These are phyloP conservation scores for Marvania coccoides DNA, from an alignment of 139 green algal species.

Conservation along the genomic window DNA sequence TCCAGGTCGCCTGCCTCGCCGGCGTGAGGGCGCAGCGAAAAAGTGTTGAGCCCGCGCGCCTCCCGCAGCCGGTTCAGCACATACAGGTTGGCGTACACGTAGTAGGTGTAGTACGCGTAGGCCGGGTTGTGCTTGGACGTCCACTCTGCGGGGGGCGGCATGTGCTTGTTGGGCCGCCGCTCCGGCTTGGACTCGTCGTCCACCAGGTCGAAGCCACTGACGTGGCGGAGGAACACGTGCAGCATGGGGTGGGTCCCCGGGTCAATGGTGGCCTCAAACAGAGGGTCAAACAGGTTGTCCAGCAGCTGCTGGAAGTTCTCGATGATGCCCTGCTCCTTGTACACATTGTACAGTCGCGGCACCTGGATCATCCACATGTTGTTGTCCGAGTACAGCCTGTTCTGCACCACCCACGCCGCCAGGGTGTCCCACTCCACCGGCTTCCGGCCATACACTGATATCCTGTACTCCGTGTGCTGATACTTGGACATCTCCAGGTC, in stretches of 20 bases:
- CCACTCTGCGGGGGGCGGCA: slow-evolving; percentile 69
- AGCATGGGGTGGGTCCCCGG: slow-evolving; percentile 92
- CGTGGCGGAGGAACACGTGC: slow-evolving; percentile 87
- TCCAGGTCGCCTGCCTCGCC: slow-evolving; percentile 95
- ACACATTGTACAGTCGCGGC: slow-evolving; percentile 95
- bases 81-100: slow-evolving; percentile 96
- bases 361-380: slow-evolving; percentile 98
- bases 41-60: slow-evolving; percentile 82
- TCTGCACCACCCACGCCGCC: slow-evolving; percentile 91
- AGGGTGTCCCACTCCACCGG: slow-evolving; percentile 95
- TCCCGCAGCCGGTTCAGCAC: slow-evolving; percentile 90
- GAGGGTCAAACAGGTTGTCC: slow-evolving; percentile 96
- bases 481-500: slow-evolving; percentile 86
- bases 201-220: slow-evolving; percentile 96
- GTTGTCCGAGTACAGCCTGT: slow-evolving; percentile 91
- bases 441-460: slow-evolving; percentile 83
- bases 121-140: slow-evolving; percentile 74
- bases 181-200: slow-evolving; percentile 98
- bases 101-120: slow-evolving; percentile 97
- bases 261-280: slow-evolving; percentile 97
- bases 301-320: slow-evolving; percentile 86
- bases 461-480: slow-evolving; percentile 88
- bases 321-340: slow-evolving; percentile 78
- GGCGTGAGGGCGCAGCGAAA: slow-evolving; percentile 80
- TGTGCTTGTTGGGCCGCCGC: slow-evolving; percentile 91